Percentiles rank a stretch among this genome's conserved stretches.
Evolutionary conservation across 495 filamentous ascomycete genomes (phyloP).

Genomic region (Trichoderma gamsii): DNA sequence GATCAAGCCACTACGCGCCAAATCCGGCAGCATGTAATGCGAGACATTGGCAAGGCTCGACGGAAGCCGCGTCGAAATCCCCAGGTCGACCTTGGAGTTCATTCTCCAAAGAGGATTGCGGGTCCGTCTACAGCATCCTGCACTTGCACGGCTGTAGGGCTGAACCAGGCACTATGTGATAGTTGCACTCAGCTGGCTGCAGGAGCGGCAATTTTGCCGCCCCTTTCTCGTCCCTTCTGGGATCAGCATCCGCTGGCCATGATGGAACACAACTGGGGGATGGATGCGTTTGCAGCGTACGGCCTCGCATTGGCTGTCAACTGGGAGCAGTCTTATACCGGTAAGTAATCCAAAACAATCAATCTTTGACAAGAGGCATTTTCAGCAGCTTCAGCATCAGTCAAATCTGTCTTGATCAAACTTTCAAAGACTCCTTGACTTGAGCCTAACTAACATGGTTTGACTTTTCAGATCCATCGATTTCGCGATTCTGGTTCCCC

Average conservation of each 20-base stretch:
- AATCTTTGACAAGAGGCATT: background rate
- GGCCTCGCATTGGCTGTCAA: background rate
- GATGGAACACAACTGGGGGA: background rate
- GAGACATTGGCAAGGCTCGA: background rate
- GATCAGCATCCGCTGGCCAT: background rate
- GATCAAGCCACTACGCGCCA: background rate
- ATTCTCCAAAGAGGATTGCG: background rate
- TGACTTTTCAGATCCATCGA: background rate
- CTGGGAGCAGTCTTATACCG: background rate
- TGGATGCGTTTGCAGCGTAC: conserved; percentile 3
- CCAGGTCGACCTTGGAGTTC: background rate
- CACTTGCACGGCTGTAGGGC: background rate
- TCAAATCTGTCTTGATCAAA: background rate
- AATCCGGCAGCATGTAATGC: conserved; percentile 4
- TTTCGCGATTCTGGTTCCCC: background rate
- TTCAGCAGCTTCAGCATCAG: background rate
- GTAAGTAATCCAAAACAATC: background rate
- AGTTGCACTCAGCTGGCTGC: background rate
- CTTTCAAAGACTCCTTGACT: background rate
- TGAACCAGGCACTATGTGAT: background rate
- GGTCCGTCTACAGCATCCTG: background rate
- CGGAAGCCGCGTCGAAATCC: conserved; percentile 4
- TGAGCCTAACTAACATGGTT: background rate
- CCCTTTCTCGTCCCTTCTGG: background rate
- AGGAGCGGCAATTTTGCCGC: background rate